Base-by-base conservation (phyloP, 305 asterid species). In the Fraxinus greggii region DNA sequence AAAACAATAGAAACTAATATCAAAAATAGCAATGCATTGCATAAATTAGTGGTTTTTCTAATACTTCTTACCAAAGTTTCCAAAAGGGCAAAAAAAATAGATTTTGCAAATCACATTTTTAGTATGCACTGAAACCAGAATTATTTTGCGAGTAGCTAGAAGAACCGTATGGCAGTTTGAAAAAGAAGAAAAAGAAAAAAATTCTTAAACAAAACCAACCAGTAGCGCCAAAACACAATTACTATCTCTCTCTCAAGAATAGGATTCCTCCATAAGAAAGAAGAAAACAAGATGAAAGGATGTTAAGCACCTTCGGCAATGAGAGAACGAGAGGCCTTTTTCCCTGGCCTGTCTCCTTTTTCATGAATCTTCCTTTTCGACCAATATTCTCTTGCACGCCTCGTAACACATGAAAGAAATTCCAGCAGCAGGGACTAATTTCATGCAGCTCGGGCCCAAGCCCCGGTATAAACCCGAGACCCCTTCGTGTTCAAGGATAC, bases 361-460 rank as follows among this genome's bases (percentile, higher is more conserved):
- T 35, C 72, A 77, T 54, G 54, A n/a, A n/a, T 83, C 84, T 84
- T 87, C 90, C 59, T 87, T 70, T 79, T 89, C 89, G 23, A 89
- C 88, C 79, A 89, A 76, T 81, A 89, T 89, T 59, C 80, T 84
- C 85, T 89, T 89, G 88, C 92, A 86, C 0, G 90, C 92, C 80
- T 87, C 90, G 2, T 89, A 89, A 74, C 88, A 86, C 92, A 87
- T 89, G 77, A 86, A 89, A 45, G 92, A 84, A 67, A 89, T 89
- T 63, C 90, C 91, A 56, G 93, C 88, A 51, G 92, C 90, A 65
- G 92, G 91, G 19, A 88, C 89, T 35, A 89, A 79, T 77, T 89
- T 89, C 88, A 89, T 48, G 90, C 91, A 88, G 85, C 92, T 89
- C 4, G 92, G 91, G 5, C 90, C 90, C 84, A 87, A 80, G 2